A percentile compares a stretch with the other conserved stretches of the same genome.
These are phyloP conservation scores for Venturia pyrina DNA, from an alignment of 2,329 filamentous ascomycete genomes.

Conservation along the genomic window DNA sequence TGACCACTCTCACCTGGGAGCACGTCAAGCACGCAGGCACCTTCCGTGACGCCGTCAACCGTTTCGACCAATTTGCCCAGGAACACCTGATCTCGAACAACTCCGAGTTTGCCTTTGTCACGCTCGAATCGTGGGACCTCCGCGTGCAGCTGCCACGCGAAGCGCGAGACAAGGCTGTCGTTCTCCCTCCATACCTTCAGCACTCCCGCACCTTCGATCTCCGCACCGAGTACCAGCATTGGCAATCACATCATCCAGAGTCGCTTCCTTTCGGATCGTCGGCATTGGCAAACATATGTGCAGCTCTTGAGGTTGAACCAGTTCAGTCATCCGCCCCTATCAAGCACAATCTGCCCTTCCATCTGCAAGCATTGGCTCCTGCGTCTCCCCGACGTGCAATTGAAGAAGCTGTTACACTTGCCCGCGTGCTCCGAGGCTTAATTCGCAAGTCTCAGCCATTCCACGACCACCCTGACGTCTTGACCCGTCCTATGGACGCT, in stretches of 20 bases:
- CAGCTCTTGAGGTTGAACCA: conserved; percentile 93
- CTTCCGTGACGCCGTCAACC: conserved; percentile 92
- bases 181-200: conserved; percentile 91
- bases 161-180: conserved; percentile 95
- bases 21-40: conserved; percentile 95
- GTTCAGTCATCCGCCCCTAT: conserved; percentile 96
- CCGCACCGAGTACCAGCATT: conserved; percentile 93
- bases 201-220: conserved; percentile 96
- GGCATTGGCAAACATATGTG: conserved; percentile 94
- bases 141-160: conserved; percentile 95
- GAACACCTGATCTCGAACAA: conserved; percentile 87
- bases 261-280: conserved; percentile 93
- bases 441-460: conserved; percentile 93
- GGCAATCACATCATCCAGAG: conserved; percentile 97
- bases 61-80: conserved; percentile 86
- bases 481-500: conserved; percentile 93
- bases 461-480: conserved; percentile 87
- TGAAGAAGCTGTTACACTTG: conserved; percentile 92
- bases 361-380: conserved; percentile 88
- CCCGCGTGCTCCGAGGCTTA: conserved; percentile 81
- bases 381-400: conserved; percentile 92
- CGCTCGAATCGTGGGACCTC: conserved; percentile 95
- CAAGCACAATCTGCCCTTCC: conserved; percentile 97
- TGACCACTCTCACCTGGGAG: conserved; percentile 98
- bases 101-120: conserved; percentile 96